A percentile compares a stretch with the other conserved stretches of the same genome.
Evolutionary conservation across 768 basidiomycete genomes (phyloP).

Genomic region (Lactarius pseudohatsudake): DNA sequence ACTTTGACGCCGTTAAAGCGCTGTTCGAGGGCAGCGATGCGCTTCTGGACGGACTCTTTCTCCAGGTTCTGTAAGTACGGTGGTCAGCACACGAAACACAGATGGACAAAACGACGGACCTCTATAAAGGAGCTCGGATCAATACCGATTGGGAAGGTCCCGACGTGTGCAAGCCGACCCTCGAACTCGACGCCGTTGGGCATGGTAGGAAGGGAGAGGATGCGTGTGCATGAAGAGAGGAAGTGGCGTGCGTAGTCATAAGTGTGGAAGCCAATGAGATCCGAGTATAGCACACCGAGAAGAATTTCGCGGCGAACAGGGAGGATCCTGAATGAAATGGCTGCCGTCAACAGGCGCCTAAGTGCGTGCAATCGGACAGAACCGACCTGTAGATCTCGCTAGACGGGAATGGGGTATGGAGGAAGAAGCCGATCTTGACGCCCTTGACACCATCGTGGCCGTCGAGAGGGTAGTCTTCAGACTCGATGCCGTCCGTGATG

Average conservation of each 20-base stretch:
- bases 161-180: conserved; percentile 93
- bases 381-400: conserved; percentile 94
- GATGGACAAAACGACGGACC: conserved; percentile 40
- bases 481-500: conserved; percentile 71
- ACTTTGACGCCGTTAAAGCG: conserved; percentile 94
- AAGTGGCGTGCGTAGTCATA: conserved; percentile 99
- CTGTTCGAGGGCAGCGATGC: conserved; percentile 79
- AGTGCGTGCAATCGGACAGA: neutral
- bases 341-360: conserved; percentile 6
- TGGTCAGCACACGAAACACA: conserved; percentile 14
- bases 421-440: conserved; percentile 97
- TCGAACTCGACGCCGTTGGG: conserved; percentile 98
- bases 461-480: conserved; percentile 43
- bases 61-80: conserved; percentile 60
- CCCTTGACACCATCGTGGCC: conserved; percentile 48
- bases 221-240: conserved; percentile 96
- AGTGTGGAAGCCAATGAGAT: conserved; percentile 98
- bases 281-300: conserved; percentile 93
- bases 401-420: conserved; percentile 97
- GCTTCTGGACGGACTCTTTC: conserved; percentile 75
- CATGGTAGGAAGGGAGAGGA: conserved; percentile 93
- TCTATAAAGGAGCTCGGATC: conserved; percentile 91
- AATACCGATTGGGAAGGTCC: conserved; percentile 99
- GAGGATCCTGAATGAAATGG: conserved; percentile 62
- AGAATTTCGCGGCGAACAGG: conserved; percentile 97